These are phyloP conservation scores for Podospora pseudoanserina DNA, from an alignment of 495 filamentous ascomycete genomes.

Conservation along the genomic window DNA sequence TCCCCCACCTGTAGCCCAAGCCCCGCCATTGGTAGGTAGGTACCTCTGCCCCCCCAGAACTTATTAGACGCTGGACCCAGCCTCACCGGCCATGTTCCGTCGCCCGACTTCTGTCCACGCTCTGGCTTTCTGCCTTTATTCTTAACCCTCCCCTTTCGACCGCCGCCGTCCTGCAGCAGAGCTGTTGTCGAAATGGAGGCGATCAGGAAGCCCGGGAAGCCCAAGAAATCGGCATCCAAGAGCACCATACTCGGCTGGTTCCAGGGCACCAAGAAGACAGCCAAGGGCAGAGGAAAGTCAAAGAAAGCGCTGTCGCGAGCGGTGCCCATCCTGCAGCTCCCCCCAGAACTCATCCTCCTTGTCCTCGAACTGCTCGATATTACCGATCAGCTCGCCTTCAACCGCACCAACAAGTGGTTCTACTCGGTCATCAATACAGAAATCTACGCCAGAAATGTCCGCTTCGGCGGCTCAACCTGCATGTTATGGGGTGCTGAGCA, in stretches of 20 bases:
- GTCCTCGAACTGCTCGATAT: conserved; percentile 25
- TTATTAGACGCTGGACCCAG: not conserved
- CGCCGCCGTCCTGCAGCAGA: not conserved
- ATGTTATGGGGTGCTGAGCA: conserved; percentile 28
- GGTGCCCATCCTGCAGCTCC: conserved; percentile 21
- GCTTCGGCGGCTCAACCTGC: conserved; percentile 4
- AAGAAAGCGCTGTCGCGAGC: conserved; percentile 6
- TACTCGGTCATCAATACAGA: conserved; percentile 24
- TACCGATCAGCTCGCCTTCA: conserved; percentile 21
- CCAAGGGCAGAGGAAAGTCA: conserved; percentile 1
- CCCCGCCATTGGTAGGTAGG: not conserved
- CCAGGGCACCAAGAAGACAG: conserved; percentile 6
- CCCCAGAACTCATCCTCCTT: conserved; percentile 28
- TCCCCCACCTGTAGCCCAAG: not conserved
- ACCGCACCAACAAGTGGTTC: conserved; percentile 19
- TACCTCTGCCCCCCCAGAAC: not conserved
- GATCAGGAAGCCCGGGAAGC: conserved; percentile 7
- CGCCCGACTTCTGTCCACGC: not conserved
- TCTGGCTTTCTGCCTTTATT: not conserved
- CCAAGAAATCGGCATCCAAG: conserved; percentile 15
- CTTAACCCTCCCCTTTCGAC: not conserved
- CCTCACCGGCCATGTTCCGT: not conserved
- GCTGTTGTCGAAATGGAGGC: conserved; percentile 13
- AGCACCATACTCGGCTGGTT: not conserved
- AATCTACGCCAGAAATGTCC: conserved; percentile 26